phyloP scores from a whole-genome alignment of 495 filamentous ascomycete genomes.

The Lasiosphaeria ovina region DNA sequence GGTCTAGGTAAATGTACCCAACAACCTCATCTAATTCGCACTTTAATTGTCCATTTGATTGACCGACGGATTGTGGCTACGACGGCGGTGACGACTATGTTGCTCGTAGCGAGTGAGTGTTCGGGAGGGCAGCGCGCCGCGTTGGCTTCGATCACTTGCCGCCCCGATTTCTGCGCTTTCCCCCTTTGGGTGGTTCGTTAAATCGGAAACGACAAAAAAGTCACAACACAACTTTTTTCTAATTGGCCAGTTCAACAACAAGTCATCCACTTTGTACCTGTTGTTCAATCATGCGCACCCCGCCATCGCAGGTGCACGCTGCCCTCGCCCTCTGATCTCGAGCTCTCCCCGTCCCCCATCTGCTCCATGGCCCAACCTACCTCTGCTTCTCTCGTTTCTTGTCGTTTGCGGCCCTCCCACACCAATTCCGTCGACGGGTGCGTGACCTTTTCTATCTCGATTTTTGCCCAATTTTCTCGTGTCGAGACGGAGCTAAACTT shows the following conservation, averaged over 20 bases:
- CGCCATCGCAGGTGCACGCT: constrained; percentile 24
- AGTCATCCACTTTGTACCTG: constrained; percentile 39
- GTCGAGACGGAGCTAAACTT: background rate
- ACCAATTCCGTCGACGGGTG: background rate
- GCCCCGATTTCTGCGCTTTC: constrained; percentile 27
- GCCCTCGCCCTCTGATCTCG: constrained; percentile 35
- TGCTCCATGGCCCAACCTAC: constrained; percentile 28
- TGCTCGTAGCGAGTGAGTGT: background rate
- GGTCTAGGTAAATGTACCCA: too few relatives aligned
- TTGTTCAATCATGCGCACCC: constrained; percentile 38
- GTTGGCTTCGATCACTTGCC: constrained; percentile 30
- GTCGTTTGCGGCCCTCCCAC: constrained; percentile 13
- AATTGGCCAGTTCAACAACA: constrained; percentile 42
- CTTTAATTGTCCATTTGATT: too few relatives aligned
- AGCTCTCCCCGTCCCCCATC: constrained; percentile 32
- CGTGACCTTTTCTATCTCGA: constrained; percentile 2
- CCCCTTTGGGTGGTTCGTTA: constrained; percentile 29
- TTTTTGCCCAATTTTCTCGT: constrained; percentile 26
- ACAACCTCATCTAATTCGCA: too few relatives aligned
- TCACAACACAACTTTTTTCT: constrained; percentile 35
- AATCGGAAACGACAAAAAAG: constrained; percentile 29
- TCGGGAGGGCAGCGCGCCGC: background rate
- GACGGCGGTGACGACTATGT: background rate
- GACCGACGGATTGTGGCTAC: background rate
- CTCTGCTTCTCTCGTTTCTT: constrained; percentile 40